phyloP scores from a whole-genome alignment of 2,329 filamentous ascomycete genomes.

The Didymella sp. region DNA sequence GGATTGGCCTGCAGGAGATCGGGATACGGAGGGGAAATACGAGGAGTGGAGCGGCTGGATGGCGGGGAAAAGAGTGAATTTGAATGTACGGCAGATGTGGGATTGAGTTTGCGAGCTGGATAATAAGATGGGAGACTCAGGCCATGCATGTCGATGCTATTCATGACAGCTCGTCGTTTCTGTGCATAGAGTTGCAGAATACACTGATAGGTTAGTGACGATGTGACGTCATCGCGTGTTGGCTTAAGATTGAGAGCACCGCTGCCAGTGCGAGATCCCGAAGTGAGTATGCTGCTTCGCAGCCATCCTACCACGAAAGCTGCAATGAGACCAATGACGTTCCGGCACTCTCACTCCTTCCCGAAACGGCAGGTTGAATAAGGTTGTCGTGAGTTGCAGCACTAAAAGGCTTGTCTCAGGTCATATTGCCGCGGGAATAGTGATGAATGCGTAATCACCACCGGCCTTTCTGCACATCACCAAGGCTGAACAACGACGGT shows the following conservation, averaged over 20 bases:
- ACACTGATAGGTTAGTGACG: neutral
- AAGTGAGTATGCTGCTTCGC: neutral
- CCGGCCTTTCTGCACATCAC: no score
- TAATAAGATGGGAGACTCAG: neutral
- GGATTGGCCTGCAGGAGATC: slow-evolving; percentile 71
- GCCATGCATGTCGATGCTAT: neutral
- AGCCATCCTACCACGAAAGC: no score
- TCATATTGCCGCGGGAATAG: slow-evolving; percentile 9
- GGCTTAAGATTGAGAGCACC: neutral
- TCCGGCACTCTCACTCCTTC: neutral
- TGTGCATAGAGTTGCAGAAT: no score
- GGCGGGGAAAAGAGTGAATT: slow-evolving; percentile 82
- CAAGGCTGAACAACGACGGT: no score
- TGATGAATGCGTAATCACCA: neutral
- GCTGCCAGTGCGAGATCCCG: no score
- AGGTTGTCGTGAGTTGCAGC: slow-evolving; percentile 40
- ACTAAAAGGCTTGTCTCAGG: slow-evolving; percentile 46
- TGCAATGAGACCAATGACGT: neutral
- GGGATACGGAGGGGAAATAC: slow-evolving; percentile 56
- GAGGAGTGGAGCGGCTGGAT: slow-evolving; percentile 86
- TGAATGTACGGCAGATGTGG: slow-evolving; percentile 91
- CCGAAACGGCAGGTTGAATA: slow-evolving; percentile 31
- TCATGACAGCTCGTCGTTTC: no score
- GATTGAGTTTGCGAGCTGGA: slow-evolving; percentile 43
- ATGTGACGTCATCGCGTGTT: neutral